Evolutionary conservation across 2,329 filamentous ascomycete species (phyloP), one percentile per base, ranked within the genome.

Genomic region (Cladosporium phlei): DNA sequence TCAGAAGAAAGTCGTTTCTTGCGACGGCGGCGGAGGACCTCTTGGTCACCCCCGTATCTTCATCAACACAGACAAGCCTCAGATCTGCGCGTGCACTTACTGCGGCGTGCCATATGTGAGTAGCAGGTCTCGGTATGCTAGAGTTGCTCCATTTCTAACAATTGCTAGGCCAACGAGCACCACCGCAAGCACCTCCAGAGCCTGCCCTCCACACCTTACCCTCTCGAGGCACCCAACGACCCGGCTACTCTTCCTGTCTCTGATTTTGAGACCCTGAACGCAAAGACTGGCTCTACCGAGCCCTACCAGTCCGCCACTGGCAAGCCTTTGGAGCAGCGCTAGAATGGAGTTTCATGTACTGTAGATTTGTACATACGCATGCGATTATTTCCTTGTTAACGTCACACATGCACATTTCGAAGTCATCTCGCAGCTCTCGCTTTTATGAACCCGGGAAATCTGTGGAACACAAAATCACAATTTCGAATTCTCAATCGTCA

Each of bases 41-140:
- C 74, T 87, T 46, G 93, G 93, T 33, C 93, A 98, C 69, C 93
- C 93, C 39, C 80, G 81, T 63, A 85, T 98, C 71, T 98, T 89
- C 68, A 98, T 98, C 79, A 98, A 98, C 72, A 84, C 86, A 56
- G 93, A 98, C 72, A 97, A 96, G 77, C 87, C 93, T 33, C 83
- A 97, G 75, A 95, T 98, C 61, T 80, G 81, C 69, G 75, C 76
- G 66, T 98, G 93, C 76, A 84, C 79, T 63, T 98, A 98, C 75
- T 98, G 93, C 66, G 93, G 93, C 44, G 67, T 93, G 56, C 93
- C 93, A 59, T 98, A 83, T 66, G 93, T 97, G 78, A 66, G 90
- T 73, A 11, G 16, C 22, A n/a, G 33, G 14, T 28, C 12, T 47
- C 16, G 12, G 24, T n/a, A 20, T 52, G 40, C 55, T 20, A 43